These are phyloP conservation scores for Arachnomyces sp. DNA, from an alignment of 2,329 filamentous ascomycete genomes.

Conservation along the genomic window DNA sequence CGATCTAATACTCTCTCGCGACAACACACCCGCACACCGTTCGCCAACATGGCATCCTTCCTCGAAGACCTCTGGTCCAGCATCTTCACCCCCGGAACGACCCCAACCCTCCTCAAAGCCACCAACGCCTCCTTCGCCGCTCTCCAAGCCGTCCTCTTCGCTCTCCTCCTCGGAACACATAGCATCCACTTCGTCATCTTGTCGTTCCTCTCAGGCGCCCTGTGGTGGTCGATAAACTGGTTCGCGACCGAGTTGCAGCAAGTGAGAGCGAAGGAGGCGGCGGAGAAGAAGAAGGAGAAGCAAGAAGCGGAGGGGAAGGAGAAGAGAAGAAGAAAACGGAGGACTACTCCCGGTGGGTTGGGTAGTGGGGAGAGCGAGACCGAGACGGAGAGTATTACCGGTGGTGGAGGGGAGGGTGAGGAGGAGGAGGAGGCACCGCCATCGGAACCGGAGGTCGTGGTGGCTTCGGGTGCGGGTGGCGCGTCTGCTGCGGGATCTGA, in stretches of 20 bases:
- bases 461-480: conserved; percentile 2
- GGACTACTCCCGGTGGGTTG: conserved; percentile 25
- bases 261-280: conserved; percentile 42
- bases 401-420: conserved; percentile 14
- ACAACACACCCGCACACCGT: neutral
- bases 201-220: conserved; percentile 66
- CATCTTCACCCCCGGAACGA: conserved; percentile 88
- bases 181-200: conserved; percentile 85
- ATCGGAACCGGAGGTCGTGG: neutral
- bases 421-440: conserved; percentile 3
- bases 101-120: conserved; percentile 76
- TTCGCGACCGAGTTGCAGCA: conserved; percentile 64
- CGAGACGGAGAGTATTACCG: conserved; percentile 25
- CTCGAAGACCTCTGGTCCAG: conserved; percentile 78
- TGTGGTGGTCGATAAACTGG: conserved; percentile 98
- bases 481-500: conserved; percentile 9
- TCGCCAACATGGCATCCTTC: conserved; percentile 42
- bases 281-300: conserved; percentile 36
- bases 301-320: conserved; percentile 26
- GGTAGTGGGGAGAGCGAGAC: conserved; percentile 38
- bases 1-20: neutral
- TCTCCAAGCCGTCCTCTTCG: conserved; percentile 70
- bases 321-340: conserved; percentile 13
- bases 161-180: conserved; percentile 70
- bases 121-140: conserved; percentile 84